These are phyloP conservation scores for Mycena filopes DNA, from an alignment of 768 basidiomycete species.

Conservation along the genomic window DNA sequence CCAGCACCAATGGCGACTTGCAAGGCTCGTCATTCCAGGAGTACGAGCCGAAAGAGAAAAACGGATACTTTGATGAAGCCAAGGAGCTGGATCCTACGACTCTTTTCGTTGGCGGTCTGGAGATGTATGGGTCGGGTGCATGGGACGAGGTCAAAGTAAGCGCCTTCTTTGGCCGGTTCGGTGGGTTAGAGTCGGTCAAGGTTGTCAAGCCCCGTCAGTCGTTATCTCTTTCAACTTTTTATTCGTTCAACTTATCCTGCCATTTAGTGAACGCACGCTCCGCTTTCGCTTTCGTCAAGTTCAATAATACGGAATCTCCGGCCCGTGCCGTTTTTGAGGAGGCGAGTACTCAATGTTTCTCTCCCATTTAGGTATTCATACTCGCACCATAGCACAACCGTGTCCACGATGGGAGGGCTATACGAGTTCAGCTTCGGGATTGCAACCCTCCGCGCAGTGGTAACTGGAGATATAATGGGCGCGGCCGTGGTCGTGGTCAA, in stretches of 20 bases:
- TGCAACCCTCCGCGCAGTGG: constrained; percentile 66
- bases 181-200: constrained; percentile 71
- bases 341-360: constrained; percentile 47
- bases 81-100: constrained; percentile 71
- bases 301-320: constrained; percentile 70
- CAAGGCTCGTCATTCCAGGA: constrained; percentile 42
- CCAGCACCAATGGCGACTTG: constrained; percentile 48
- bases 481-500: constrained; percentile 60
- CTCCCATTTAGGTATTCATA: constrained; percentile 4
- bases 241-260: background rate
- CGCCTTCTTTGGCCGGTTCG: constrained; percentile 70
- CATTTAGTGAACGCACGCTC: constrained; percentile 65
- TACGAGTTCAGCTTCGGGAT: constrained; percentile 82
- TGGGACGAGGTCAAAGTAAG: constrained; percentile 78
- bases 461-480: constrained; percentile 54
- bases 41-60: constrained; percentile 38
- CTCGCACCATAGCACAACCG: constrained; percentile 70
- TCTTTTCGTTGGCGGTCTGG: constrained; percentile 82
- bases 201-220: constrained; percentile 72
- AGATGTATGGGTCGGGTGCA: constrained; percentile 66
- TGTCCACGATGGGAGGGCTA: constrained; percentile 72
- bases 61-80: constrained; percentile 40
- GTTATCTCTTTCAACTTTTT: background rate
- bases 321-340: constrained; percentile 73
- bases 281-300: constrained; percentile 86